Conservation (phyloP, 345 rosid genomes). For the Linum trigynum region DNA sequence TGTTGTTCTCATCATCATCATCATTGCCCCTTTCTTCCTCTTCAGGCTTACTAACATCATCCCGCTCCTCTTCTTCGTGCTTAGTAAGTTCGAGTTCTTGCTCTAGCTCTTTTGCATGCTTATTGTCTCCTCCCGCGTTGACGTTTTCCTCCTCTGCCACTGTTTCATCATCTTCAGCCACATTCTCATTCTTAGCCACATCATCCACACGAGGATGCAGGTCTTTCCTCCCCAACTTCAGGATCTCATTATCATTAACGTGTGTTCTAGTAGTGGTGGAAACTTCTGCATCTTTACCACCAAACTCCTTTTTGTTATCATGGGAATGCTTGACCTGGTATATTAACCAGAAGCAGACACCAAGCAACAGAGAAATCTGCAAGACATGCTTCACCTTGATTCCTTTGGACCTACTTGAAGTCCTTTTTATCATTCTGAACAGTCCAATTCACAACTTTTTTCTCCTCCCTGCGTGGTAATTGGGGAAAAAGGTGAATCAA, state of each 20-base stretch:
- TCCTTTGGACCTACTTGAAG: constrained; percentile 56
- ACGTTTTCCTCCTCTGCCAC: constrained; percentile 22
- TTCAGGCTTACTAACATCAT: constrained; percentile 3
- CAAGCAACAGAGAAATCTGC: constrained; percentile 69
- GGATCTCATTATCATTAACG: constrained; percentile 16
- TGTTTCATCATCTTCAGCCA: constrained; percentile 30
- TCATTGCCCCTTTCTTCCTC: constrained; percentile 23
- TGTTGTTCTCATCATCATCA: constrained; percentile 32
- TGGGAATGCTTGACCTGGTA: constrained; percentile 87
- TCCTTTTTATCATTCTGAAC: constrained; percentile 49
- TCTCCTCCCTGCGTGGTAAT: not conserved
- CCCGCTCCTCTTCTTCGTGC: constrained; percentile 19
- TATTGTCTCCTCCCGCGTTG: constrained; percentile 20
- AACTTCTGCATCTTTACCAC: constrained; percentile 39
- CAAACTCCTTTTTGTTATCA: constrained; percentile 72
- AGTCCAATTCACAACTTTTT: not conserved
- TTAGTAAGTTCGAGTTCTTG: constrained; percentile 17
- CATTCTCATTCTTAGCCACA: constrained; percentile 21
- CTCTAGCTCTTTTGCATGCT: constrained; percentile 20
- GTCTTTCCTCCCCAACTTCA: constrained; percentile 73
- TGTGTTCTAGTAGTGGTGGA: constrained; percentile 14
- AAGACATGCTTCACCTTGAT: constrained; percentile 54
- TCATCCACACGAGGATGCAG: constrained; percentile 38
- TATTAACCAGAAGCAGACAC: constrained; percentile 76
- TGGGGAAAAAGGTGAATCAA: not conserved